Base-by-base conservation (phyloP, 1,284 basidiomycete genomes). In the Ceratobasidium sp. region DNA sequence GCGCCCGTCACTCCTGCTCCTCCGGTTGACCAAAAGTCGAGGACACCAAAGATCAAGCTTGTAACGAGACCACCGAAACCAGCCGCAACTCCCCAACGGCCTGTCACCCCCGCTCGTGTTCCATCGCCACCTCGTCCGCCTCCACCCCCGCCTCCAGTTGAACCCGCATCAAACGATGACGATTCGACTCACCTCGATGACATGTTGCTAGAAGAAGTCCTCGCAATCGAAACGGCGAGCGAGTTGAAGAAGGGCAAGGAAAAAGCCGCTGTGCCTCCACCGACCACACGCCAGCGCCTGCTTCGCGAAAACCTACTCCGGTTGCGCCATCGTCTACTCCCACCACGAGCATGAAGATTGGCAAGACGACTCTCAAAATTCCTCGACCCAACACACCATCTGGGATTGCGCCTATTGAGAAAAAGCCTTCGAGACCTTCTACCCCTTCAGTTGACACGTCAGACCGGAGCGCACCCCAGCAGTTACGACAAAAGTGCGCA, bases 161-260 rank as follows among this genome's bases (percentile, higher is more conserved):
- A 20, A 6, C 55, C 65, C 22, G 42, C 53, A 27, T 42, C 57
- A 27, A 34, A 45, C 86, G 68, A 67, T 27, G 84, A 89, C 50
- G 84, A 89, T 50, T 89, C 91, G 73, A 90, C 91, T 76, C 89
- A 87, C 12, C 89, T 87, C 27, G 85, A 88, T 72, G 90, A 92
- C 75, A 81, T 92, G 49, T 27, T 69, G 12, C 80, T 91, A 2
- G 89, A 91, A 75, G 90, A 92, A 75, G 89, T 92, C 35, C 84
- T 92, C 62, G 90, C 90, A 7, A 89, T 92, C 52, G 90, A 92
- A 77, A 82, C 84, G 69, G 86, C 88, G 77, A 84, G 87, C 75
- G 81, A 83, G 79, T 34, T 55, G 77, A 81, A 77, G 79, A 90
- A 91, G 77, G 89, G 88, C 49, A 90, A 91, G 54, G 73, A 75